Evolutionary conservation across 495 filamentous ascomycete genomes (phyloP), one percentile per base, ranked within the genome.

Genomic region (Podospora anserina): DNA sequence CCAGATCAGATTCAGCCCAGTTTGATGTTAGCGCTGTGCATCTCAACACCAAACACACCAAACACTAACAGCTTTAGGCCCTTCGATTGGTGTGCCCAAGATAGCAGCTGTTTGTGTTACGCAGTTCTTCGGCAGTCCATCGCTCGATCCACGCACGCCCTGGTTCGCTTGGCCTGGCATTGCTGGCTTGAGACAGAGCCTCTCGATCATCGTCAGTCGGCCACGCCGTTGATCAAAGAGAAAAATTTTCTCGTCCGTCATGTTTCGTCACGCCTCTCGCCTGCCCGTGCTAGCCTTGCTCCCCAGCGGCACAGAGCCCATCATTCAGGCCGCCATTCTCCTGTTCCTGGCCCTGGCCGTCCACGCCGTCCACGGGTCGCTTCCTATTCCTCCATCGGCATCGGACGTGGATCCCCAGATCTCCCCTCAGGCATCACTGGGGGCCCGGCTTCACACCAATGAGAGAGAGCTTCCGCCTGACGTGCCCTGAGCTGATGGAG

Each of bases 181-280:
- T 20, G 23, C 55, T 58, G 55, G 55, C n/a, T 58, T 58, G 55
- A 58, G 55, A 58, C 55, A 58, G 23, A 26, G 23, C 55, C n/a
- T 58, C n/a, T 26, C n/a, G 55, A 49, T 3, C 39, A 13, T 26
- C 23, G 55, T 19, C n/a, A 58, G 55, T 19, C 55, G 55, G 55
- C 55, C 55, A 58, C 55, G 55, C 55, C 55, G 55, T 58, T 58
- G 55, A 49, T 11, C 39, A 49, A 49, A 49, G 39, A 58, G 55
- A 58, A 58, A 58, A 58, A 15, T 26, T 58, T 58, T 58, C 55
- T 20, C 55, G 7, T 49, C 39, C 55, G 19, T 58, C 55, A 26
- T 58, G 55, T 49, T 49, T 58, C 55, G 55, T 58, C 55, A 58
- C 55, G 55, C 55, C 55, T 58, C 55, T 58, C 55, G 23, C 19